Base-by-base conservation (phyloP, 2,329 filamentous ascomycete species). In the Tothia fuscella region DNA sequence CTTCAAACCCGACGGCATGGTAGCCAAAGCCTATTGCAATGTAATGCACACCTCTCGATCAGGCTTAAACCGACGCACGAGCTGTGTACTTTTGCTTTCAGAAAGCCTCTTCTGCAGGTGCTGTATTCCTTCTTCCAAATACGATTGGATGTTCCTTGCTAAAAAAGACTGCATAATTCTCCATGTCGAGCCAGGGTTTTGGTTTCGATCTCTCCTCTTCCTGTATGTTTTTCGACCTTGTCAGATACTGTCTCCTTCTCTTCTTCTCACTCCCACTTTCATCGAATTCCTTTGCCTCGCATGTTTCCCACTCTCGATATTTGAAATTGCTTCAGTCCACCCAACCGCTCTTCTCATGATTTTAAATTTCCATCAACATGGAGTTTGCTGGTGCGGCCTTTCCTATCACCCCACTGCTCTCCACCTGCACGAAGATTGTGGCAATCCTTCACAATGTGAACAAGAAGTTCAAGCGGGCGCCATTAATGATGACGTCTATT, bases 401-500 rank as follows among this genome's bases (percentile, higher is more conserved):
- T 22, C 35, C 43, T 9, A 45, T 45, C 14, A 21, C 43, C 13
- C 40, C 43, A 6, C 32, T 45, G 9, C 30, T 45, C 10, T 12
- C 26, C 14, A 33, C 38, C 7, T 45, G 43, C 21, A 29, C 39
- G 1, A 41, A 43, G 19, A 45, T 45, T 25, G 41, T 43, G 19
- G 31, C 26, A 19, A 34, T 45, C 7, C 32, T 42, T 6, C 38
- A 38, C 38, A 36, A 38, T 31, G 43, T 45, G 6, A 32, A 39
- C 9, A 42, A 37, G 16, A 45, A 37, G 29, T 45, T 42, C 38
- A 35, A 32, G 22, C 24, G 26, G 14, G 39, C 43, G 21, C 38
- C 43, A 4, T 24, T 45, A n/a, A 43, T 42, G 38, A 45, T 45
- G 32, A 42, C 43, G 13, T 43, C 40, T 13, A 43, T 45, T 24